Conservation (phyloP, 2,329 filamentous ascomycete species). For the Cordyceps fumosorosea region DNA sequence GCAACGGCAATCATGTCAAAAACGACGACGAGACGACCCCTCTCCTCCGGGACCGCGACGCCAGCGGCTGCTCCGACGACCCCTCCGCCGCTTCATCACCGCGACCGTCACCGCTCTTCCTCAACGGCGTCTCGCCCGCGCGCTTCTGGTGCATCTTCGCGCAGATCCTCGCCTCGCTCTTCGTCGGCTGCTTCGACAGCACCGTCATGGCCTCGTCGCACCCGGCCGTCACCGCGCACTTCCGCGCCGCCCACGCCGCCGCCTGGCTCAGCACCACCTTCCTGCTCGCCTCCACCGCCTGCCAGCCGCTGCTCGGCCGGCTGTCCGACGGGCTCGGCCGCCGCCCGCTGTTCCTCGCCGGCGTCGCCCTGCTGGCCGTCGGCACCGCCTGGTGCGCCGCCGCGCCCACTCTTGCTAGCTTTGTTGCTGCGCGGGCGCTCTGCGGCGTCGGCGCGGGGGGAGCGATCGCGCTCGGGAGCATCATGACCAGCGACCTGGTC, state of each 20-base stretch:
- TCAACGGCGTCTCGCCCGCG: slow-evolving; percentile 39
- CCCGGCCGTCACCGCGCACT: slow-evolving; percentile 75
- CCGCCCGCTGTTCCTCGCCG: slow-evolving; percentile 58
- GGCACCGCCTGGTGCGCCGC: slow-evolving; percentile 65
- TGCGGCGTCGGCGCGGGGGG: slow-evolving; percentile 65
- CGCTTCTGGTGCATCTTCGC: slow-evolving; percentile 59
- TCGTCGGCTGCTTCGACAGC: slow-evolving; percentile 62
- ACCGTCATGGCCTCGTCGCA: slow-evolving; percentile 79
- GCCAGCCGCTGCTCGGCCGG: slow-evolving; percentile 68
- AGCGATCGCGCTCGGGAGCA: slow-evolving; percentile 60
- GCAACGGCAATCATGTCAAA: neutral
- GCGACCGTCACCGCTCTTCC: slow-evolving; percentile 24
- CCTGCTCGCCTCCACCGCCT: slow-evolving; percentile 67
- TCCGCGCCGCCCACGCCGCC: slow-evolving; percentile 68
- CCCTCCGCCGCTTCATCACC: neutral
- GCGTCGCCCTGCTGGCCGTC: slow-evolving; percentile 54
- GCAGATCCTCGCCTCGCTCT: slow-evolving; percentile 51
- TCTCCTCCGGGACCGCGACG: slow-evolving; percentile 17
- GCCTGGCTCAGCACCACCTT: slow-evolving; percentile 80
- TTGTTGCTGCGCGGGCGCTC: slow-evolving; percentile 41
- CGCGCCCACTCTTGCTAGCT: slow-evolving; percentile 57
- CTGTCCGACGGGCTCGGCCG: slow-evolving; percentile 68
- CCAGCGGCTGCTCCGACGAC: neutral
- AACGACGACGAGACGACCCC: slow-evolving; percentile 21
- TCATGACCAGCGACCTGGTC: slow-evolving; percentile 68